A percentile compares a stretch with the other conserved stretches of the same genome.
Conservation (phyloP, 1,284 basidiomycete genomes). For the Moesziomyces sp. region DNA sequence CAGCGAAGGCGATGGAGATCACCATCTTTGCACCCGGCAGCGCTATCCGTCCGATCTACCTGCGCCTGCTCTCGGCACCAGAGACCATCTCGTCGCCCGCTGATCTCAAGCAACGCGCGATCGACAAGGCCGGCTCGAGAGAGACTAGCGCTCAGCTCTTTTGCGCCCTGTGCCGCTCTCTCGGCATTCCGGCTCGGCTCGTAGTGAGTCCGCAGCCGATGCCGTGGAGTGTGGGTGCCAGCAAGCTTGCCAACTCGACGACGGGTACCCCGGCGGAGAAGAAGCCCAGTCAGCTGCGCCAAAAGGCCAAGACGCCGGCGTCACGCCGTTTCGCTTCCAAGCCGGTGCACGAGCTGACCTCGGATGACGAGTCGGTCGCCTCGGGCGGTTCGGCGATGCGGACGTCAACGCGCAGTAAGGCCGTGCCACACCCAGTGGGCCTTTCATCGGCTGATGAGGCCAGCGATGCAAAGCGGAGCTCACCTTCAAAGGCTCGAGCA, state of each 20-base stretch:
- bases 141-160: conserved; percentile 92
- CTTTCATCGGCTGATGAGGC: conserved; percentile 23
- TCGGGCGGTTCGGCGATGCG: conserved; percentile 21
- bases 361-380: conserved; percentile 42
- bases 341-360: conserved; percentile 50
- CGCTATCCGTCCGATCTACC: conserved; percentile 53
- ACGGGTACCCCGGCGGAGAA: conserved; percentile 58
- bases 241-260: conserved; percentile 58
- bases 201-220: conserved; percentile 91
- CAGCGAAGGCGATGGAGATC: conserved; percentile 68
- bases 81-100: conserved; percentile 81
- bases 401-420: conserved; percentile 7
- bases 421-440: conserved; percentile 11
- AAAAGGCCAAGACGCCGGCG: conserved; percentile 8
- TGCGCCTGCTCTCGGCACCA: conserved; percentile 70
- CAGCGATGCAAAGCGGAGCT: conserved; percentile 5
- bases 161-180: conserved; percentile 84
- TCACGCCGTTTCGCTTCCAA: conserved; percentile 33
- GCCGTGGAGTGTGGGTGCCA: conserved; percentile 75
- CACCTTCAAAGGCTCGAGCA: neutral
- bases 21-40: conserved; percentile 65
- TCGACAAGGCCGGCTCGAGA: conserved; percentile 82
- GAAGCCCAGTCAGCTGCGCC: conserved; percentile 48
- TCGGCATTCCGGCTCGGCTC: conserved; percentile 86
- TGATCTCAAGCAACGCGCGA: conserved; percentile 87